phyloP scores from a whole-genome alignment of 148 eudicot species.

The Camellia sinensis region DNA sequence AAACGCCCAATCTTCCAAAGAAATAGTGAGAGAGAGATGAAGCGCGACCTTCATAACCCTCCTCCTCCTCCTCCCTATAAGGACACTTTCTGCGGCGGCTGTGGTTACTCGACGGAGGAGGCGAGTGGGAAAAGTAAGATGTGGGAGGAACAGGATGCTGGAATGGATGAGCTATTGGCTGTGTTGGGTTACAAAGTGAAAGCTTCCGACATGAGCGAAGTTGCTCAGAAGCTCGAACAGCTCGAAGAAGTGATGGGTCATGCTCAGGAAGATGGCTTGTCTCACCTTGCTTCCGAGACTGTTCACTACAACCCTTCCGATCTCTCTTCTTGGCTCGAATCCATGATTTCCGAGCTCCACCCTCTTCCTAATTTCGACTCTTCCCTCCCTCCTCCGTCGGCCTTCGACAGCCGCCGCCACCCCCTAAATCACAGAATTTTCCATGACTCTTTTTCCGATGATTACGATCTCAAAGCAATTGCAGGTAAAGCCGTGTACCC shows the following conservation, averaged over 20 bases:
- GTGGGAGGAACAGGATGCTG: conserved; percentile 50
- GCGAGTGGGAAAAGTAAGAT: conserved; percentile 42
- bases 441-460: conserved; percentile 32
- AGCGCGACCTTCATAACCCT: conserved; percentile 27
- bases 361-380: conserved; percentile 22
- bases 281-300: conserved; percentile 43
- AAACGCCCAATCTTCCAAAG: not conserved
- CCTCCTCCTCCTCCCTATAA: not conserved
- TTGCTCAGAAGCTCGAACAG: conserved; percentile 63
- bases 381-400: not conserved
- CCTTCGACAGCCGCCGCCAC: not conserved
- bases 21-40: conserved; percentile 14
- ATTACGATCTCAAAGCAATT: conserved; percentile 63
- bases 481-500: conserved; percentile 58
- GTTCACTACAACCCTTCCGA: conserved; percentile 71
- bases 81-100: not conserved
- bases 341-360: conserved; percentile 56
- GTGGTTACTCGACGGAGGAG: not conserved
- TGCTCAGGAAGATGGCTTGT: conserved; percentile 38
- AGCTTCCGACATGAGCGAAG: conserved; percentile 65
- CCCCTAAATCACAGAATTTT: not conserved
- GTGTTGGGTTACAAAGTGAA: conserved; percentile 74
- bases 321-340: conserved; percentile 56
- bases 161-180: conserved; percentile 62
- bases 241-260: conserved; percentile 51